A percentile compares a stretch with the other conserved stretches of the same genome.
These are phyloP conservation scores for Gymnopilus junonius DNA, from an alignment of 768 basidiomycete genomes.

Conservation along the genomic window DNA sequence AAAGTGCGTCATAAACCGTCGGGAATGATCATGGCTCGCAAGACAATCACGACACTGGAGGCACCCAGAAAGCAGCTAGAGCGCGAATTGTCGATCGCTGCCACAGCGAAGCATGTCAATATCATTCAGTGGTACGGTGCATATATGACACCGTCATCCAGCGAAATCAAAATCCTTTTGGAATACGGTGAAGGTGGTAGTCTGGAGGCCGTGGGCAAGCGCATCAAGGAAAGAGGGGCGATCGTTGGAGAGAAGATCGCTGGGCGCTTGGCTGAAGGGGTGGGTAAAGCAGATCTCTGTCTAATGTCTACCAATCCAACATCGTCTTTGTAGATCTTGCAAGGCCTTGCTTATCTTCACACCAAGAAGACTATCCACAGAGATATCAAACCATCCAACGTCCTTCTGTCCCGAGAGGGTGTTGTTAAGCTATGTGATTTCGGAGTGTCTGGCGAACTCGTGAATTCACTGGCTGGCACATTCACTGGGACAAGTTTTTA, in stretches of 20 bases:
- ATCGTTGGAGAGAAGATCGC: conserved; percentile 88
- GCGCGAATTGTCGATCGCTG: conserved; percentile 90
- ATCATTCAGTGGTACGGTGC: conserved; percentile 94
- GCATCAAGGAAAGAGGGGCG: conserved; percentile 77
- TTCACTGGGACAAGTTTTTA: conserved; percentile 98
- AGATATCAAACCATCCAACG: conserved; percentile 94
- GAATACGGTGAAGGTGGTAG: conserved; percentile 89
- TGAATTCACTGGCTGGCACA: conserved; percentile 89
- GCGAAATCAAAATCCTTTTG: conserved; percentile 96
- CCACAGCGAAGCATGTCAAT: conserved; percentile 81
- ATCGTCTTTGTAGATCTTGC: conserved; percentile 60
- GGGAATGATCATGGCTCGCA: conserved; percentile 86
- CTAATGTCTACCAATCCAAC: conserved; percentile 15
- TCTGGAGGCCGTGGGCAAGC: conserved; percentile 86
- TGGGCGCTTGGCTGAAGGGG: conserved; percentile 92
- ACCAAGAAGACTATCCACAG: conserved; percentile 92
- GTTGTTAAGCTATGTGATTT: conserved; percentile 94
- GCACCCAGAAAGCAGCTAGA: conserved; percentile 92
- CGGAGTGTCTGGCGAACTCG: conserved; percentile 95
- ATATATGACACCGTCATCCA: conserved; percentile 83
- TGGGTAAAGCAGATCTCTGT: conserved; percentile 40
- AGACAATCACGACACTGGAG: conserved; percentile 89
- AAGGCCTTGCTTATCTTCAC: conserved; percentile 94
- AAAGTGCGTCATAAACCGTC: conserved; percentile 88
- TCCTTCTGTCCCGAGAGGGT: conserved; percentile 88